Evolutionary conservation across 495 filamentous ascomycete genomes (phyloP).

Genomic region (Xylaria sp.): DNA sequence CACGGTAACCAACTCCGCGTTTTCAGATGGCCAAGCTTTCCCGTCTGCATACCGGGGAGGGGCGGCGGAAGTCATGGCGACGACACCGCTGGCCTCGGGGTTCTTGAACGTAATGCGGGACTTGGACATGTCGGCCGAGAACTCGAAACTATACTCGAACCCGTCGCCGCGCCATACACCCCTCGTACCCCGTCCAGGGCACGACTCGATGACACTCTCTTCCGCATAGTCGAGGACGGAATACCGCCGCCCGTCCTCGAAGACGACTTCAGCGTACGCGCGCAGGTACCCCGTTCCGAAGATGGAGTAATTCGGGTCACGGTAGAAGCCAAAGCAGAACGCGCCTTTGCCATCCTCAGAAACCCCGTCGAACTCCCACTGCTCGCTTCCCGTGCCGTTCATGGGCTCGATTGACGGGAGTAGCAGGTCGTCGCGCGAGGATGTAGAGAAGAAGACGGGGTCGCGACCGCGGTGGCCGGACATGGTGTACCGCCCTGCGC

Average conservation of each 20-base stretch:
- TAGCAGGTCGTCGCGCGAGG: too few relatives aligned
- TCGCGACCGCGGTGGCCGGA: too few relatives aligned
- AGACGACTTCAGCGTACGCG: slow-evolving; percentile 21
- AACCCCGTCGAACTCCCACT: slow-evolving; percentile 41
- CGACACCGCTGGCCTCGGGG: too few relatives aligned
- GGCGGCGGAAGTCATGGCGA: too few relatives aligned
- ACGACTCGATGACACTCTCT: slow-evolving; percentile 16
- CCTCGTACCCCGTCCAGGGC: background rate
- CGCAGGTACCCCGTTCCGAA: slow-evolving; percentile 31
- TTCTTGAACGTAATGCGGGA: too few relatives aligned
- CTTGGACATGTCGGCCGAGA: too few relatives aligned
- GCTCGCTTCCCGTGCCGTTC: slow-evolving; percentile 25
- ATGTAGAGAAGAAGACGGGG: too few relatives aligned
- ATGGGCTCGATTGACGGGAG: too few relatives aligned
- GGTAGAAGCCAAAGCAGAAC: slow-evolving; percentile 28
- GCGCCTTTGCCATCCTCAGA: slow-evolving; percentile 18
- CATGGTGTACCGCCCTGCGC: too few relatives aligned
- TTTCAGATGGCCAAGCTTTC: too few relatives aligned
- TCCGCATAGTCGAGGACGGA: slow-evolving; percentile 19
- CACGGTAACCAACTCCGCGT: too few relatives aligned
- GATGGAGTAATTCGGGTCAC: slow-evolving; percentile 28
- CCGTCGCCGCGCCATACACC: background rate
- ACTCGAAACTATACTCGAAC: background rate
- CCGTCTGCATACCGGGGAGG: too few relatives aligned
- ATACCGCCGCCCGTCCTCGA: slow-evolving; percentile 20